Conservation (phyloP, 306 rosid genomes). For the Lablab purpureus region DNA sequence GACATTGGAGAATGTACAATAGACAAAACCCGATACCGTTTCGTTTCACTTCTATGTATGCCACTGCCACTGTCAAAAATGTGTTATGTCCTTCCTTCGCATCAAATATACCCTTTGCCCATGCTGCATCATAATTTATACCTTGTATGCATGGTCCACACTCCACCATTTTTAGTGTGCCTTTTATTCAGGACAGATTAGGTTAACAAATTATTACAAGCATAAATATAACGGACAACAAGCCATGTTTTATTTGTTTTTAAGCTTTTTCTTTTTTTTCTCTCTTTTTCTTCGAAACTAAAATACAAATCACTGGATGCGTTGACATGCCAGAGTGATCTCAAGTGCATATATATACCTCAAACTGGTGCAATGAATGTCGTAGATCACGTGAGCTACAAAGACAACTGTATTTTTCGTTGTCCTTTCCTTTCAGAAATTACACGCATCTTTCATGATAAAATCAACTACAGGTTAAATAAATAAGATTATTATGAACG, state of each 20-base stretch:
- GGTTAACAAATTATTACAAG: background rate
- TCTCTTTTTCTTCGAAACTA: background rate
- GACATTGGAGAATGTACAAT: background rate
- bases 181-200: slow-evolving; percentile 8
- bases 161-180: slow-evolving; percentile 10
- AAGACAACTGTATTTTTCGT: background rate
- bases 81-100: slow-evolving; percentile 11
- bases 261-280: background rate
- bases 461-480: no score
- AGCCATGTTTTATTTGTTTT: background rate
- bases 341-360: background rate
- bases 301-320: slow-evolving; percentile 3
- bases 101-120: slow-evolving; percentile 29
- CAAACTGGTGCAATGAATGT: slow-evolving; percentile 16
- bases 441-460: background rate
- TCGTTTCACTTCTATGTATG: background rate
- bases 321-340: background rate
- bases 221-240: slow-evolving; percentile 6
- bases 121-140: slow-evolving; percentile 21
- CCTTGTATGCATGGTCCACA: background rate
- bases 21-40: slow-evolving; percentile 25
- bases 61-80: slow-evolving; percentile 33
- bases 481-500: no score
- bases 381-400: slow-evolving; percentile 37
- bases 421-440: background rate